phyloP scores from a whole-genome alignment of 225 moss, liverwort and hornwort species.

The Asterella californica region DNA sequence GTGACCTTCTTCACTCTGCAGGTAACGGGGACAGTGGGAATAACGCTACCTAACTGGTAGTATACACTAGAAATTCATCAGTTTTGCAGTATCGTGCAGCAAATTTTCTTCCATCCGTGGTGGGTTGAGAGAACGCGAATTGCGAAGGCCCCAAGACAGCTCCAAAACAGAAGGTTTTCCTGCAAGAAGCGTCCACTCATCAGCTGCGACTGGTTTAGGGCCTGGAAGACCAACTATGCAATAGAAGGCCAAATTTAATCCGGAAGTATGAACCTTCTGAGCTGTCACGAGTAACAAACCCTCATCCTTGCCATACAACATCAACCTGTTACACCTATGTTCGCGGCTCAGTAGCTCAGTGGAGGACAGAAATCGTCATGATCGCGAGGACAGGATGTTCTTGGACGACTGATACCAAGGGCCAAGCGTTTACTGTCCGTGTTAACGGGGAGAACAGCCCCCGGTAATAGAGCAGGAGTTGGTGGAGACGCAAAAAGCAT shows the following conservation, averaged over 20 bases:
- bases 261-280: no score
- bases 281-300: no score
- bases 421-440: not conserved
- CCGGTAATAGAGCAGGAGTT: not conserved
- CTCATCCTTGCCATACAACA: not conserved
- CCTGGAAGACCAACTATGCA: not conserved
- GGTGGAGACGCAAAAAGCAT: no score
- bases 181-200: conserved; percentile 13
- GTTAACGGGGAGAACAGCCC: not conserved
- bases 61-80: conserved; percentile 58
- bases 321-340: not conserved
- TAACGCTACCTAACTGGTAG: conserved; percentile 19
- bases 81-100: conserved; percentile 67
- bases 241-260: not conserved
- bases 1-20: not conserved
- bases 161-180: conserved; percentile 55
- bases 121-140: conserved; percentile 91
- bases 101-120: conserved; percentile 65
- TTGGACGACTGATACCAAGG: no score
- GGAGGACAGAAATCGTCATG: not conserved
- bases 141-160: conserved; percentile 45
- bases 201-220: not conserved
- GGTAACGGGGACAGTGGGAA: no score
- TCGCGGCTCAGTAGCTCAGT: no score
- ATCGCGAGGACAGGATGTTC: not conserved